phyloP scores from a whole-genome alignment of 2,329 filamentous ascomycete species.

The Monascus ruber region DNA sequence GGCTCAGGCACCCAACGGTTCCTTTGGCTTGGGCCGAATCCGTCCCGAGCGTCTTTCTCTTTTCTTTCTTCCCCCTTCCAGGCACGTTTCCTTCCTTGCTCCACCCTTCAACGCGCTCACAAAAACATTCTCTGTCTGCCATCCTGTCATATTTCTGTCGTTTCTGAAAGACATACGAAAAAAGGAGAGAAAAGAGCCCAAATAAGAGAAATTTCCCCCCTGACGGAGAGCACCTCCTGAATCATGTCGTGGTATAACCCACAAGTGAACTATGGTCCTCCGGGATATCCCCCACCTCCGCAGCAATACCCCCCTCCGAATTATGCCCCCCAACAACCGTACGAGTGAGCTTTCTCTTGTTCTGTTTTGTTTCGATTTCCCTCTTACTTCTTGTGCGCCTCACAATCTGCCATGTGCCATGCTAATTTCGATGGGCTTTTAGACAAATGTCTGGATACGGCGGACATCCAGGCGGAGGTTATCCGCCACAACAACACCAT shows the following conservation, averaged over 20 bases:
- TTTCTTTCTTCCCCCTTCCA: too few relatives aligned
- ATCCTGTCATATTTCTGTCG: too few relatives aligned
- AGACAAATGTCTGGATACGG: slow-evolving; percentile 25
- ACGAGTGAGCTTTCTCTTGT: slow-evolving; percentile 22
- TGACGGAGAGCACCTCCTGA: not conserved
- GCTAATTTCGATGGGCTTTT: slow-evolving; percentile 4
- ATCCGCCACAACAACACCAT: slow-evolving; percentile 25
- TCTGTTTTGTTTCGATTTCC: slow-evolving; percentile 1
- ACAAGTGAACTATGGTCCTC: slow-evolving; percentile 39
- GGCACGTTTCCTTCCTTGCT: too few relatives aligned
- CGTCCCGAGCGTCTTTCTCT: too few relatives aligned
- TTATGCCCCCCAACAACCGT: slow-evolving; percentile 29
- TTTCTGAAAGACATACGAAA: too few relatives aligned
- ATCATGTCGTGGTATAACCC: slow-evolving; percentile 54
- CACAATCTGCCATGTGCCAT: not conserved
- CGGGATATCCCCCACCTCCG: slow-evolving; percentile 43
- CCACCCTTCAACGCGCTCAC: too few relatives aligned
- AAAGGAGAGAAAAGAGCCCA: too few relatives aligned
- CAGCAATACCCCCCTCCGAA: slow-evolving; percentile 21
- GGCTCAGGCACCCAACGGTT: too few relatives aligned
- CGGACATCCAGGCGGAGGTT: slow-evolving; percentile 27
- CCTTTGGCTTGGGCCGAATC: too few relatives aligned
- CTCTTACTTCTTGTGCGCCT: not conserved
- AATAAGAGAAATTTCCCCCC: too few relatives aligned
- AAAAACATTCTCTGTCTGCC: too few relatives aligned